These are phyloP conservation scores for Tolypocladium capitatum DNA, from an alignment of 2,329 filamentous ascomycete species.

Conservation along the genomic window DNA sequence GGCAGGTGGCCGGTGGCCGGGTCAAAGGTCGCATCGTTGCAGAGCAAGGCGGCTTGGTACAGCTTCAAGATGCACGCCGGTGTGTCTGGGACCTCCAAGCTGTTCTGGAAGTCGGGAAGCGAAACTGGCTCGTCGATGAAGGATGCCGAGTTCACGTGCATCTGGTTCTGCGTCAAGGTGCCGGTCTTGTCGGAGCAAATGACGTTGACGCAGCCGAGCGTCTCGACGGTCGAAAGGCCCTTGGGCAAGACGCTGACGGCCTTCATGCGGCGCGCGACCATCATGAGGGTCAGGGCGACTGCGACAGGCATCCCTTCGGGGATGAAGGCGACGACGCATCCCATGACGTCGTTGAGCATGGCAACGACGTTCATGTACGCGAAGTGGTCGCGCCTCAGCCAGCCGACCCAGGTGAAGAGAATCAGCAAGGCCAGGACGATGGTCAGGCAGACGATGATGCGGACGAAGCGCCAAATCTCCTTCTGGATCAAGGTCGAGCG, in stretches of 20 bases:
- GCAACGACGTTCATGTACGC: conserved; percentile 27
- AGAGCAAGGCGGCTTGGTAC: conserved; percentile 19
- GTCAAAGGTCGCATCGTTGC: conserved; percentile 30
- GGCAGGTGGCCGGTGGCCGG: conserved; percentile 21
- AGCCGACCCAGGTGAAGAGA: conserved; percentile 30
- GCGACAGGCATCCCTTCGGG: conserved; percentile 26
- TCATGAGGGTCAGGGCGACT: conserved; percentile 26
- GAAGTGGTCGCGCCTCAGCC: conserved; percentile 23
- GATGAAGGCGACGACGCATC: conserved; percentile 26
- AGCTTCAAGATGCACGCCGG: conserved; percentile 10
- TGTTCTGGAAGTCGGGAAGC: conserved; percentile 12
- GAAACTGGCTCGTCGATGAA: conserved; percentile 21
- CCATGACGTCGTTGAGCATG: conserved; percentile 33
- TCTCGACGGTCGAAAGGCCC: conserved; percentile 27
- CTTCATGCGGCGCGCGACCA: conserved; percentile 29
- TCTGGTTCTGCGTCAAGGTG: conserved; percentile 29
- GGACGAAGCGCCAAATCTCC: conserved; percentile 30
- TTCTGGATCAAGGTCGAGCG: conserved; percentile 25
- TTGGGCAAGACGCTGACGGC: conserved; percentile 27
- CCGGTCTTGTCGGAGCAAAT: conserved; percentile 31
- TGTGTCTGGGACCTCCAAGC: conserved; percentile 5
- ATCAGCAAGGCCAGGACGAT: conserved; percentile 25
- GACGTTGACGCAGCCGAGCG: conserved; percentile 28
- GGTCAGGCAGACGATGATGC: conserved; percentile 26
- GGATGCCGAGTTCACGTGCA: conserved; percentile 25